A percentile compares a stretch with the other conserved stretches of the same genome.
These are phyloP conservation scores for Colletotrichum sp. DNA, from an alignment of 2,329 filamentous ascomycete genomes.

Conservation along the genomic window DNA sequence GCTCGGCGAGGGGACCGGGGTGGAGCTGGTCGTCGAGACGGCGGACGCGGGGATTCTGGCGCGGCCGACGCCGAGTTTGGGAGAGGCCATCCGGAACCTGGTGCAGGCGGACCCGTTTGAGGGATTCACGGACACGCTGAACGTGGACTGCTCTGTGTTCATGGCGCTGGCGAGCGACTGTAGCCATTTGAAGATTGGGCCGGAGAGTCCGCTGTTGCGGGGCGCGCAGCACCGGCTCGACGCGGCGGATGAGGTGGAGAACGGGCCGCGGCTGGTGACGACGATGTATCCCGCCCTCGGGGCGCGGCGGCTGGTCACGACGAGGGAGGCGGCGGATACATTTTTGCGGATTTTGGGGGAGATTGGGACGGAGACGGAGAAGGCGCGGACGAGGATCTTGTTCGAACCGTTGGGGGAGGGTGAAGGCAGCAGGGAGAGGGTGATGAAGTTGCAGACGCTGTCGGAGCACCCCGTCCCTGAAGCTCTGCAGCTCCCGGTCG, in stretches of 20 bases:
- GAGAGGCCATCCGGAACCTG: constrained; percentile 32
- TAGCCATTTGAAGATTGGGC: constrained; percentile 37
- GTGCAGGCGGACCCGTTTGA: constrained; percentile 32
- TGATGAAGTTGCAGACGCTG: constrained; percentile 34
- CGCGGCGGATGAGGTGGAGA: constrained; percentile 31
- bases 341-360: constrained; percentile 38
- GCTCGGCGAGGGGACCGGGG: constrained; percentile 27
- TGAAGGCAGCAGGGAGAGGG: neutral
- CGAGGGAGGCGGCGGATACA: constrained; percentile 40
- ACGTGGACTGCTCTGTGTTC: constrained; percentile 46
- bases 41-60: constrained; percentile 25
- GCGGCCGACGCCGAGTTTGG: constrained; percentile 25
- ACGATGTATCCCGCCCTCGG: constrained; percentile 38
- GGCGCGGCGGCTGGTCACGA: constrained; percentile 39
- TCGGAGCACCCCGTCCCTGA: constrained; percentile 35
- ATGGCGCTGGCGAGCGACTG: constrained; percentile 45
- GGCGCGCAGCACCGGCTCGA: constrained; percentile 40
- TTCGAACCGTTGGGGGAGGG: constrained; percentile 20
- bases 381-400: constrained; percentile 37
- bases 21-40: constrained; percentile 36
- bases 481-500: constrained; percentile 38
- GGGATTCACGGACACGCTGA: constrained; percentile 39
- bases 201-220: constrained; percentile 24
- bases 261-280: constrained; percentile 21
- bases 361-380: constrained; percentile 42